Percentiles rank a stretch among this genome's conserved stretches.
Evolutionary conservation across 345 rosid genomes (phyloP).

Genomic region (Sonneratia caseolaris): DNA sequence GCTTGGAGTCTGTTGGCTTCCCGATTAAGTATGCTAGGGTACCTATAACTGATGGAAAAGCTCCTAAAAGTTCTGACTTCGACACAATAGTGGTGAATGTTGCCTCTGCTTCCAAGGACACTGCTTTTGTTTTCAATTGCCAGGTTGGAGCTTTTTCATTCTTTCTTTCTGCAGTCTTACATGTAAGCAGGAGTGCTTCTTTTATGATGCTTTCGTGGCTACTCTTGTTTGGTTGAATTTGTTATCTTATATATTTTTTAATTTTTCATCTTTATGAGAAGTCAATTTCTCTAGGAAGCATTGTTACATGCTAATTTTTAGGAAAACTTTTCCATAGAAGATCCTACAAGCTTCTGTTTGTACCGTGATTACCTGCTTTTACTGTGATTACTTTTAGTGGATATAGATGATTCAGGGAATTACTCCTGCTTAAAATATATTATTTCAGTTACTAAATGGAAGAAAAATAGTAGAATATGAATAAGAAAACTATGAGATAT

Average conservation of each 20-base stretch:
- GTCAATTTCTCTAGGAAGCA: no score
- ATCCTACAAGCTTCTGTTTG: neutral
- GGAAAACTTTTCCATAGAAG: neutral
- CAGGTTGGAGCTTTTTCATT: constrained; percentile 40
- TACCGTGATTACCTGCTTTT: neutral
- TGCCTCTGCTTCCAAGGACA: constrained; percentile 80
- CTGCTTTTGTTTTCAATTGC: constrained; percentile 94
- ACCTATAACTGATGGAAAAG: constrained; percentile 97
- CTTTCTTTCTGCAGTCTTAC: neutral
- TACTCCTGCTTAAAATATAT: neutral
- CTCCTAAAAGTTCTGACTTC: constrained; percentile 91
- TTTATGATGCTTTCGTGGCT: neutral
- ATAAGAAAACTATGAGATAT: neutral
- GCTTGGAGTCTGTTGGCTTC: constrained; percentile 79
- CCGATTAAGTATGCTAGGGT: constrained; percentile 85
- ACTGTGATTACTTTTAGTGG: neutral
- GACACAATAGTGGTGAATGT: constrained; percentile 69
- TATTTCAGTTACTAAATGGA: neutral
- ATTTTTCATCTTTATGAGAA: no score
- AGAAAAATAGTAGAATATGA: neutral
- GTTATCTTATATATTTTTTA: no score
- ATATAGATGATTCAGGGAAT: neutral
- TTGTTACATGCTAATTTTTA: neutral
- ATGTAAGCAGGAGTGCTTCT: neutral
- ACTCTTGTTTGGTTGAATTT: no score